Evolutionary conservation across 495 filamentous ascomycete species (phyloP).

Genomic region (Daldinia concentrica): DNA sequence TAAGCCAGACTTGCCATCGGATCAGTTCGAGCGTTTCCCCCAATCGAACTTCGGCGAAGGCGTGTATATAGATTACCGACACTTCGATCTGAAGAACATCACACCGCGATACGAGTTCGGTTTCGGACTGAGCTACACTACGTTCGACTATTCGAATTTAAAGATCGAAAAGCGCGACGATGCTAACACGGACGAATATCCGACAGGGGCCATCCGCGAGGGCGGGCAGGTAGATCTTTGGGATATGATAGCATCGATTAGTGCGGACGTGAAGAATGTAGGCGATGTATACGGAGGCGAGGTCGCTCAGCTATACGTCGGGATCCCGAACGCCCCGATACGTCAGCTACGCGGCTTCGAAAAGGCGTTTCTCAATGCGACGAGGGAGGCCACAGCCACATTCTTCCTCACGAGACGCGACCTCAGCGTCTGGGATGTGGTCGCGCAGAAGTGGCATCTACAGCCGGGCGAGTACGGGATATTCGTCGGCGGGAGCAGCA

Average conservation of each 20-base stretch:
- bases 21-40: constrained; percentile 47
- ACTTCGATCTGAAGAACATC: constrained; percentile 64
- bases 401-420: constrained; percentile 70
- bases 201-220: constrained; percentile 52
- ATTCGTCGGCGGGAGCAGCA: constrained; percentile 69
- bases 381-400: constrained; percentile 52
- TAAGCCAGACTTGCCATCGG: constrained; percentile 28
- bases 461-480: constrained; percentile 55
- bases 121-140: constrained; percentile 70
- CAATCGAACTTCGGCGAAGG: constrained; percentile 65
- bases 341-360: constrained; percentile 73
- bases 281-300: constrained; percentile 59
- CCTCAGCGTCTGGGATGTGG: constrained; percentile 70
- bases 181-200: constrained; percentile 43
- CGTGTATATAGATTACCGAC: constrained; percentile 65
- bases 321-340: constrained; percentile 60
- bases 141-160: constrained; percentile 57
- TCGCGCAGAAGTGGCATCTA: constrained; percentile 65
- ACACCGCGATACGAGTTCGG: constrained; percentile 70
- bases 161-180: constrained; percentile 40
- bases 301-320: constrained; percentile 71
- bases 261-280: constrained; percentile 62
- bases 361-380: constrained; percentile 61
- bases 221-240: constrained; percentile 67
- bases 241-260: constrained; percentile 62